Conservation (phyloP, 495 filamentous ascomycete species). For the Aspergillus kassunensis region DNA sequence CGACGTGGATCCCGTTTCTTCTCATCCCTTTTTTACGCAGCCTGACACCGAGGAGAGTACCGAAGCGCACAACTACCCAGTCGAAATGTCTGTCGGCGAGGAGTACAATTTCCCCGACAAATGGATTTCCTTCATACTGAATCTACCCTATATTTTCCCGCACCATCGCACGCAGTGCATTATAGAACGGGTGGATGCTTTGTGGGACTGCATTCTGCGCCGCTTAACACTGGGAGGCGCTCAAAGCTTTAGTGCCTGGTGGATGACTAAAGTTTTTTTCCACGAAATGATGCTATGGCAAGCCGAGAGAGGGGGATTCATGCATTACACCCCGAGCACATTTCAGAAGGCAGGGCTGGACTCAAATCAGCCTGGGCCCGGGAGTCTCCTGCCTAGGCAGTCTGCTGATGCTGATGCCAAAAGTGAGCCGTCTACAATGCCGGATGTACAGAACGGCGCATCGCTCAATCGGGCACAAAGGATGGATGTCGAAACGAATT, state of each 20-base stretch:
- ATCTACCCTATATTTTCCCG: conserved; percentile 70
- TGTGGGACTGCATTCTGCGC: conserved; percentile 46
- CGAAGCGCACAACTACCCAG: conserved; percentile 31
- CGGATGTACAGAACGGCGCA: conserved; percentile 12
- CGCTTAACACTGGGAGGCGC: conserved; percentile 69
- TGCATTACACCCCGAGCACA: conserved; percentile 55
- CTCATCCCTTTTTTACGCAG: conserved; percentile 36
- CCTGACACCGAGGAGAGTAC: conserved; percentile 40
- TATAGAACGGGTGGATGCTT: conserved; percentile 39
- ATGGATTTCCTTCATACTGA: conserved; percentile 78
- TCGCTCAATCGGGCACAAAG: conserved; percentile 12
- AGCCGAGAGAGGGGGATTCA: conserved; percentile 88
- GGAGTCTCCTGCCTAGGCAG: conserved; percentile 24
- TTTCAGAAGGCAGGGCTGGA: conserved; percentile 39
- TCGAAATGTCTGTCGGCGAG: conserved; percentile 34
- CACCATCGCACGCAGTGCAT: conserved; percentile 59
- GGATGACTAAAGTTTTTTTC: conserved; percentile 96
- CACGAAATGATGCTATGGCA: conserved; percentile 94
- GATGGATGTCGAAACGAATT: conserved; percentile 14
- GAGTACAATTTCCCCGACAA: conserved; percentile 71
- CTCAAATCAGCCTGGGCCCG: conserved; percentile 23
- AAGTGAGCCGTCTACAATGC: conserved; percentile 8
- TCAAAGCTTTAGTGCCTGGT: conserved; percentile 90
- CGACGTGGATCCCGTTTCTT: conserved; percentile 27
- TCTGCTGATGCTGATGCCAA: conserved; percentile 14